These are phyloP conservation scores for Mycena sanguinolenta DNA, from an alignment of 768 basidiomycete species.

Conservation along the genomic window DNA sequence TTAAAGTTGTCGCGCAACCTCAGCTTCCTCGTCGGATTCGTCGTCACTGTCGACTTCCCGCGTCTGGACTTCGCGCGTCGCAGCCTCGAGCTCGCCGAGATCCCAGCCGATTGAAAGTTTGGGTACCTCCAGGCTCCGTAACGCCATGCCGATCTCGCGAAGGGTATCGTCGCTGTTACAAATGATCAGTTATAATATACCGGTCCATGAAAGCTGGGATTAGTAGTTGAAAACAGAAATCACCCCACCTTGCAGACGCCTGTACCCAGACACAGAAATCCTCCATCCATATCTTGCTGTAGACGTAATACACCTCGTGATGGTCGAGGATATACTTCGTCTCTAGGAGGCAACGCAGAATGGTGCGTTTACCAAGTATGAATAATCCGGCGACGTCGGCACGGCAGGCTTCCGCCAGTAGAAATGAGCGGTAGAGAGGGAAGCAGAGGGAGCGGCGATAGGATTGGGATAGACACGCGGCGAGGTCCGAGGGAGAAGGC, in stretches of 20 bases:
- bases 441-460: slow-evolving; percentile 84
- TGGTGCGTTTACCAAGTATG: slow-evolving; percentile 69
- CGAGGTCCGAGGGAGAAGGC: slow-evolving; percentile 63
- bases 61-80: slow-evolving; percentile 54
- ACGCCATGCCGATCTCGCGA: slow-evolving; percentile 55
- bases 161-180: slow-evolving; percentile 69
- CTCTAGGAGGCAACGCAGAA: slow-evolving; percentile 77
- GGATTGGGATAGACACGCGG: slow-evolving; percentile 66
- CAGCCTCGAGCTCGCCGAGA: slow-evolving; percentile 74
- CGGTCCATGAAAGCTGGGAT: too few species aligned
- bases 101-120: slow-evolving; percentile 79
- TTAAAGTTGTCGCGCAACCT: slow-evolving; percentile 33
- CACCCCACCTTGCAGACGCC: slow-evolving; percentile 71
- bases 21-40: slow-evolving; percentile 53
- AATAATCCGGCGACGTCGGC: slow-evolving; percentile 73
- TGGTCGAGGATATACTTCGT: slow-evolving; percentile 82
- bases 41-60: slow-evolving; percentile 79
- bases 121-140: slow-evolving; percentile 57
- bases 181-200: slow-evolving; percentile 2
- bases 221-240: neutral
- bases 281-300: slow-evolving; percentile 88
- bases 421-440: slow-evolving; percentile 85
- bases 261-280: slow-evolving; percentile 90
- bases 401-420: slow-evolving; percentile 76
- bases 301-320: slow-evolving; percentile 91